These are phyloP conservation scores for Coleophoma eucalyptorum DNA, from an alignment of 2,329 filamentous ascomycete species.

Conservation along the genomic window DNA sequence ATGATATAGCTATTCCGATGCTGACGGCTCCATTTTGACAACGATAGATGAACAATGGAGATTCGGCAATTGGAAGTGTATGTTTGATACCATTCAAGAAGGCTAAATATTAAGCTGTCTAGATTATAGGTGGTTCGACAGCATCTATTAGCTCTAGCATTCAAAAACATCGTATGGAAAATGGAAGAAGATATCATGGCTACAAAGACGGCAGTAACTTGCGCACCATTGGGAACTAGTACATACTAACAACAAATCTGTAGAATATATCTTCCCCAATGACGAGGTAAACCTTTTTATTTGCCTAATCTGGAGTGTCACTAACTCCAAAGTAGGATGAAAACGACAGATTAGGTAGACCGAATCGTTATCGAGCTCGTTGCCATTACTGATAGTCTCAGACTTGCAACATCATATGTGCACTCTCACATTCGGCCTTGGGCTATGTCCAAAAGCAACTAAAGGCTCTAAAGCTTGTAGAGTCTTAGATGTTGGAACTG, in stretches of 20 bases:
- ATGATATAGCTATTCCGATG: too few relatives aligned
- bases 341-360: not conserved
- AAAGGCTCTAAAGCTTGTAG: slow-evolving; percentile 14
- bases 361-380: not conserved
- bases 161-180: not conserved
- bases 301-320: not conserved
- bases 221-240: not conserved
- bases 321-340: not conserved
- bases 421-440: slow-evolving; percentile 14
- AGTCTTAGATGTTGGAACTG: slow-evolving; percentile 10
- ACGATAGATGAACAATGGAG: too few relatives aligned
- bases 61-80: too few relatives aligned
- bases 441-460: slow-evolving; percentile 21
- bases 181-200: not conserved
- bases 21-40: too few relatives aligned
- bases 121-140: not conserved
- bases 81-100: too few relatives aligned
- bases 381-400: not conserved
- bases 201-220: not conserved
- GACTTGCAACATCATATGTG: slow-evolving; percentile 14
- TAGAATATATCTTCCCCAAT: not conserved
- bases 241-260: not conserved
- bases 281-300: not conserved
- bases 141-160: not conserved
- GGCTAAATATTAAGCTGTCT: too few relatives aligned